Evolutionary conservation across 129 eudicot genomes (phyloP), one percentile per base, ranked within the genome.

Genomic region (Erigeron canadensis): DNA sequence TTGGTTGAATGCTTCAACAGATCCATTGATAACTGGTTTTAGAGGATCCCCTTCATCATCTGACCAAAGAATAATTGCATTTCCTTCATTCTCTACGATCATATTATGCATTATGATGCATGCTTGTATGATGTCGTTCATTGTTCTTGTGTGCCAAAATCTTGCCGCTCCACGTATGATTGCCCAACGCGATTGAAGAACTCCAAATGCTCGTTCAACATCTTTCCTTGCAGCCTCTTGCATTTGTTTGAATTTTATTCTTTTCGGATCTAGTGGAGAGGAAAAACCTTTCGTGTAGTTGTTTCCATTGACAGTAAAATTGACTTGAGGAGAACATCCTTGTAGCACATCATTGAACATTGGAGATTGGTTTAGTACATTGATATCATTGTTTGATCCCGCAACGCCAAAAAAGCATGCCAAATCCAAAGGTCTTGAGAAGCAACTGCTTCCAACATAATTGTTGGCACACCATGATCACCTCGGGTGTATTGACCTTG

Each of bases 91-190:
- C 56, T 74, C 60, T 0, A 80, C 50, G 5, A 80, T 74, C 75
- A 66, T 73, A 15, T 79, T 79, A 58, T 72, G 69, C 38, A 72
- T 22, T 63, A 79, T 71, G 11, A 72, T 79, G 38, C 63, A 78
- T 39, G 63, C 57, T 7, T 38, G 8, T 53, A 79, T 79, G 18
- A 79, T 65, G 11, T 79, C 39, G 0, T 18, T 41, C 23, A 79
- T 28, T 4, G 61, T 16, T 6, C 6, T 8, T 0, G 0, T 34
- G 41, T 72, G 37, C 57, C 64, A 79, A 10, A 59, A 43, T 18
- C 44, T 72, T 22, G 70, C 0, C 3, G 80, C 40, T n/a, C 46
- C 60, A 4, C 71, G 45, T 18, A 73, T 45, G 69, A 80, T 74
- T 10, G 60, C 67, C 56, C 21, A 80, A 13, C 61, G 62, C 7